phyloP scores from a whole-genome alignment of 257 asterid genomes.

The Phtheirospermum japonicum region DNA sequence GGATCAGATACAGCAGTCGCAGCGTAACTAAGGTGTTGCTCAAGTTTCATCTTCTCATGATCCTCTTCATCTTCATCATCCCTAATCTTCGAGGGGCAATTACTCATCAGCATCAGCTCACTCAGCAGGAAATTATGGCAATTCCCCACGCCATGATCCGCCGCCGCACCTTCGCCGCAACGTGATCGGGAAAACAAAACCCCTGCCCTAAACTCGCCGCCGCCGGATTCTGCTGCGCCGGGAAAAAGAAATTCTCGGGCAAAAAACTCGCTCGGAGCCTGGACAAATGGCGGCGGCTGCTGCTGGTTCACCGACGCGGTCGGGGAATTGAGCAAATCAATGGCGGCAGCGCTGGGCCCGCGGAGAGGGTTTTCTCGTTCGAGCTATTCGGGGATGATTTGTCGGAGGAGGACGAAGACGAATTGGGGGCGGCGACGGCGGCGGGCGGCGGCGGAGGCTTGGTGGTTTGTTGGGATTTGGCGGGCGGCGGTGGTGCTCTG shows the following conservation, averaged over 20 bases:
- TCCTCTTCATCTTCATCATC: slow-evolving; percentile 8
- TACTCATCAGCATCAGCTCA: slow-evolving; percentile 56
- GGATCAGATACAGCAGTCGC: slow-evolving; percentile 27
- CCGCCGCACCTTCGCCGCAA: slow-evolving; percentile 19
- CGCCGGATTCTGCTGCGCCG: slow-evolving; percentile 38
- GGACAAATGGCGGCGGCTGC: slow-evolving; percentile 29
- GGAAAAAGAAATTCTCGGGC: slow-evolving; percentile 48
- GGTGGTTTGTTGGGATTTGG: slow-evolving; percentile 32
- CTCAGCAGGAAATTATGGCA: slow-evolving; percentile 39
- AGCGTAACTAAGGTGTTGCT: slow-evolving; percentile 31
- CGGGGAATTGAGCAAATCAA: slow-evolving; percentile 56
- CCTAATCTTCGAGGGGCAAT: slow-evolving; percentile 31
- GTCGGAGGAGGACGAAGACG: slow-evolving; percentile 59
- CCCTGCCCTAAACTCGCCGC: slow-evolving; percentile 39
- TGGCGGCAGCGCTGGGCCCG: slow-evolving; percentile 30
- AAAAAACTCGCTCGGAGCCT: slow-evolving; percentile 38
- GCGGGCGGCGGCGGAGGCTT: slow-evolving; percentile 17
- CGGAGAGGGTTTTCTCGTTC: slow-evolving; percentile 40
- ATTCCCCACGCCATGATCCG: slow-evolving; percentile 20
- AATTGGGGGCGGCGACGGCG: neutral
- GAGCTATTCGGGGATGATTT: slow-evolving; percentile 63
- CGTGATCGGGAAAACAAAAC: slow-evolving; percentile 43
- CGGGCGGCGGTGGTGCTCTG: slow-evolving; percentile 28
- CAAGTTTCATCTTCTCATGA: slow-evolving; percentile 49
- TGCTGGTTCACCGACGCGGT: slow-evolving; percentile 69